Conservation (phyloP, 345 rosid genomes). For the Turnera subulata region DNA sequence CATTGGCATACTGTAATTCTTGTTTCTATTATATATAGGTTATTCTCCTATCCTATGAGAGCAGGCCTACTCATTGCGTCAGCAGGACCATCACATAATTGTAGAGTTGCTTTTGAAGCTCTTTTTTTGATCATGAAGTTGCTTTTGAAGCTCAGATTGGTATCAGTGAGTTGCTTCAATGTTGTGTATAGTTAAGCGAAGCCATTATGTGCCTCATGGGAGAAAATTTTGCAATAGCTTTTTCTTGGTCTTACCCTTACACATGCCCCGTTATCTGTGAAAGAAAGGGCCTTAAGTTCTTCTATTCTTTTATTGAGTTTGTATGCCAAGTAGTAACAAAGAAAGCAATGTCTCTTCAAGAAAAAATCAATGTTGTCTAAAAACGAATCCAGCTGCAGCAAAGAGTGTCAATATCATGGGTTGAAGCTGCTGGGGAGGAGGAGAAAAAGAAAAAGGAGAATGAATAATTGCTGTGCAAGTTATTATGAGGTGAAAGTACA, state of each 20-base stretch:
- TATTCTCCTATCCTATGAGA: not conserved
- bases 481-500: slow-evolving; percentile 1
- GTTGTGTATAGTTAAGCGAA: not conserved
- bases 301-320: not conserved
- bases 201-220: not conserved
- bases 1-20: not conserved
- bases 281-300: too few relatives aligned
- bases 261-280: too few relatives aligned
- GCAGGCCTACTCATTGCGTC: not conserved
- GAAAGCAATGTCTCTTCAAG: not conserved
- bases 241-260: not conserved
- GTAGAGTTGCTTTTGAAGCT: not conserved
- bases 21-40: not conserved
- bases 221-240: not conserved
- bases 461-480: too few relatives aligned
- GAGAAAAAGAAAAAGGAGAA: too few relatives aligned
- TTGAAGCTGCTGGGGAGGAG: not conserved
- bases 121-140: too few relatives aligned
- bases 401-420: slow-evolving; percentile 12
- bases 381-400: not conserved
- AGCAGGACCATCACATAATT: not conserved
- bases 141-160: not conserved
- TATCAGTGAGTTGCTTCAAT: not conserved
- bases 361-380: not conserved
- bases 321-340: not conserved